Conservation (phyloP, 1,284 basidiomycete species). For the Papiliotrema nemorosa region DNA sequence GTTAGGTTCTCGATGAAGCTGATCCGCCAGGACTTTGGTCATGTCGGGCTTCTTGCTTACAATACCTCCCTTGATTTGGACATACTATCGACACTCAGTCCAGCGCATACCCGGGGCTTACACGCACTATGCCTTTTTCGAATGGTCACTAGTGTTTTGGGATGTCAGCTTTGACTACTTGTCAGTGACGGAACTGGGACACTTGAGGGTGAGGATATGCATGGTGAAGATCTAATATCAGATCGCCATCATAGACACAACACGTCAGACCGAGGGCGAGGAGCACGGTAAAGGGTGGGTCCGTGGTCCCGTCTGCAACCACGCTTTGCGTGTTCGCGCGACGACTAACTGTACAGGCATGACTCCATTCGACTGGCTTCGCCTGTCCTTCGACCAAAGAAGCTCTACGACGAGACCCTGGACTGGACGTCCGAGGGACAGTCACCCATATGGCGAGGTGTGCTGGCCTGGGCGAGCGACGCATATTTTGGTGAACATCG, state of each 20-base stretch:
- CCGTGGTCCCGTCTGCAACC: background rate
- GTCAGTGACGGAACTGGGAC: slow-evolving; percentile 59
- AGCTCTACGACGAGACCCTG: slow-evolving; percentile 2
- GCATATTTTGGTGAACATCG: slow-evolving; percentile 38
- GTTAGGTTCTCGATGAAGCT: slow-evolving; percentile 34
- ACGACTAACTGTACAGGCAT: no score
- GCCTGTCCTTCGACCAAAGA: no score
- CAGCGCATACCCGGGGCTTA: slow-evolving; percentile 77
- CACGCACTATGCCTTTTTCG: slow-evolving; percentile 77
- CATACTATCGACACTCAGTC: slow-evolving; percentile 79
- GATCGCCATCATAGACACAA: slow-evolving; percentile 24
- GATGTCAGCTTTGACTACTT: slow-evolving; percentile 76
- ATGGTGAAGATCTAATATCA: slow-evolving; percentile 6
- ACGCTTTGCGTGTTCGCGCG: no score
- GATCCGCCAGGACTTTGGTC: slow-evolving; percentile 10
- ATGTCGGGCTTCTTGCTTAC: slow-evolving; percentile 59
- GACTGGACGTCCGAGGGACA: slow-evolving; percentile 12
- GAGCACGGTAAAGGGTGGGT: slow-evolving; percentile 5
- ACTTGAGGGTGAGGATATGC: slow-evolving; percentile 34
- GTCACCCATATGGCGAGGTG: slow-evolving; percentile 1
- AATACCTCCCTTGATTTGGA: slow-evolving; percentile 72
- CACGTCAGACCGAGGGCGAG: background rate
- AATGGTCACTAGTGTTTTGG: slow-evolving; percentile 77
- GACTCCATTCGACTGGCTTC: no score
- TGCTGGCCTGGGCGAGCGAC: slow-evolving; percentile 37